Base-by-base conservation (phyloP, 2,329 filamentous ascomycete genomes). In the Phaeosphaeria sp. region DNA sequence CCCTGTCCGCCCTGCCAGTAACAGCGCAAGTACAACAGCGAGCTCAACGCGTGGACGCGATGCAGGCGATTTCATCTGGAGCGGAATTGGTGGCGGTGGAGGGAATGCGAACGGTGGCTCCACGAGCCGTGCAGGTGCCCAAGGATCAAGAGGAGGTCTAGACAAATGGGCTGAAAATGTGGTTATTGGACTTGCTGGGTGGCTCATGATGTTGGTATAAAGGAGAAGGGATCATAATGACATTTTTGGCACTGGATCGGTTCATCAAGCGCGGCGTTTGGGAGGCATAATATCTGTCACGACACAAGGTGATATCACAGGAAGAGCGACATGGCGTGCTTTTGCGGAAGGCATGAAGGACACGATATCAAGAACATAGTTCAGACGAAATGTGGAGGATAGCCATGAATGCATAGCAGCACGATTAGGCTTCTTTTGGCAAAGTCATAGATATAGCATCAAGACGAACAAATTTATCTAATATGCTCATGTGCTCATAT, bases 121-220 rank as follows among this genome's bases (percentile, higher is more conserved):
- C 5, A 67, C 50, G 9, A 69, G 63, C 46, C 46, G 23, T 30
- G 50, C n/a, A 67, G 58, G 50, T 58, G 53, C 10, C 59, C 51
- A n/a, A 68, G 48, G 39, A 58, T 33, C 3, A 27, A n/a, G 25
- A 17, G 25, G 46, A 33, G 68, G 68, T 13, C 33, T 70, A 0
- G 71, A 72, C 21, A 69, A 56, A 42, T 71, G 66, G 67, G 52
- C 64, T 6, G 72, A 75, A 54, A 59, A 63, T 13, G 0, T 71
- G 11, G 36, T 74, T 1, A 55, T 76, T 11, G 69, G 68, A 1
- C 30, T 64, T 15, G 70, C 67, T 0, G 72, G 73, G 6, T 76
- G 72, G 72, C 9, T 72, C 11, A 5, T 73, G 3, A 50, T 72
- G 59, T 23, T 71, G 22, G 15, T 72, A 9, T 76, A 18, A 50